Evolutionary conservation across 2,329 filamentous ascomycete species (phyloP), one percentile per base, ranked within the genome.

Genomic region (Geosmithia putterillii): DNA sequence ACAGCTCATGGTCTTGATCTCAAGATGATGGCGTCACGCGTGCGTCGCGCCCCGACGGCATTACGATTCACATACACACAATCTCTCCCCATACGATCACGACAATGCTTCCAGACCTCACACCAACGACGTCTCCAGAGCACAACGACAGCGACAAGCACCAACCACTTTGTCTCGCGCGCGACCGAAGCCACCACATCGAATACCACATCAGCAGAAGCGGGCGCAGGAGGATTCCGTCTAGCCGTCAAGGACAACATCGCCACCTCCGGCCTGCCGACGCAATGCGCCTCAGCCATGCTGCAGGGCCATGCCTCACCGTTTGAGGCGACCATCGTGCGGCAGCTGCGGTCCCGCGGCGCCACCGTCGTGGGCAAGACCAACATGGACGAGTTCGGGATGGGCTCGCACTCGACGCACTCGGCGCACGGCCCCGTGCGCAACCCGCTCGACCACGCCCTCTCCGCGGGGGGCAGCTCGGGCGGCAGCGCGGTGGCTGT

Each of bases 331-430:
- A 90, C 86, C 8, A 80, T 95, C 17, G 78, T 94, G 28, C 65
- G 71, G 42, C 74, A 81, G 52, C 70, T 95, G 28, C 73, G 74
- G 44, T 57, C 66, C 22, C 70, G 74, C 5, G 83, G 82, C 37
- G 79, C 77, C 6, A 59, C 73, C 6, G 59, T 90, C 2, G 70
- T 80, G 2, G 83, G 83, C 7, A 95, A 95, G 62, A 89, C 87
- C 2, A 95, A 94, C 58, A 79, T 96, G 70, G 92, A 96, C 63
- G 92, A 94, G 58, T 95, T 95, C 58, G 88, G 89, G 22, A 95
- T 95, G 89, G 88, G 88, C 2, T 94, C 87, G 8, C 82, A 95
- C 52, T 89, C 86, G 2, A 65, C 66, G 42, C 79, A 81, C 53
- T 88, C 86, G 1, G 63, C 70, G 44, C 78, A 81, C 52, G 85